Evolutionary conservation across 2,329 filamentous ascomycete genomes (phyloP), one percentile per base, ranked within the genome.

Genomic region (Colletotrichum falcatum): DNA sequence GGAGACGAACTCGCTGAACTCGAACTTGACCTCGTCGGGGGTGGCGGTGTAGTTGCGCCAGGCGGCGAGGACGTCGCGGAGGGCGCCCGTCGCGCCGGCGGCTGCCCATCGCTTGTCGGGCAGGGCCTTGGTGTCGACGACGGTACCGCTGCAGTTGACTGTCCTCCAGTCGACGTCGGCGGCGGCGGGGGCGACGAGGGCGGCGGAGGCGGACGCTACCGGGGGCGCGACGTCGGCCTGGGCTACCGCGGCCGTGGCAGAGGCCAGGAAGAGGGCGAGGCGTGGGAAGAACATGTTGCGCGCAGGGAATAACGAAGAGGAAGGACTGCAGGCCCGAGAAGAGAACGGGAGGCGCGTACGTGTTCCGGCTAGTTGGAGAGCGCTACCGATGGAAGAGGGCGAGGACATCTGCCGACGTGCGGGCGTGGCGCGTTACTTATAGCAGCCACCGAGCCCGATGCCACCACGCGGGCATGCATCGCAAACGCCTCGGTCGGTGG

Each of bases 1-100:
- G 2, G 63, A 66, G 1, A 23, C 63, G 26, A 61, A 66, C 63
- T 66, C 26, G 46, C 63, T 66, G 46, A 66, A 66, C 55, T 66
- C 55, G 46, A 66, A 66, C 46, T 61, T 44, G 63, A 66, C 46
- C 35, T 66, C 44, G 14, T 61, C 44, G 9, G 63, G 44, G 9
- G 18, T 9, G 5, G 28, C 12, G 26, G 30, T 58, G 26, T 66
- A 66, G 7, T 66, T 51, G 12, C 44, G 42, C 63, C 63, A 66
- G 2, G 44, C 63, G 4, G 20, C 20, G 46, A 66, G 20, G 5
- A 66, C 46, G 2, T 66, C 55, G 0, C 61, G 33, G 3, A 66
- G 44, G 20, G 63, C 63, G 11, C 28, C 63, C 0, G 63, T 30
- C 3, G 63, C 63, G n/a, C 55, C 55, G n/a, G 63, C 55, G 4